Evolutionary conservation across 768 basidiomycete species (phyloP), one percentile per base, ranked within the genome.

Genomic region (Mycena indigotica): DNA sequence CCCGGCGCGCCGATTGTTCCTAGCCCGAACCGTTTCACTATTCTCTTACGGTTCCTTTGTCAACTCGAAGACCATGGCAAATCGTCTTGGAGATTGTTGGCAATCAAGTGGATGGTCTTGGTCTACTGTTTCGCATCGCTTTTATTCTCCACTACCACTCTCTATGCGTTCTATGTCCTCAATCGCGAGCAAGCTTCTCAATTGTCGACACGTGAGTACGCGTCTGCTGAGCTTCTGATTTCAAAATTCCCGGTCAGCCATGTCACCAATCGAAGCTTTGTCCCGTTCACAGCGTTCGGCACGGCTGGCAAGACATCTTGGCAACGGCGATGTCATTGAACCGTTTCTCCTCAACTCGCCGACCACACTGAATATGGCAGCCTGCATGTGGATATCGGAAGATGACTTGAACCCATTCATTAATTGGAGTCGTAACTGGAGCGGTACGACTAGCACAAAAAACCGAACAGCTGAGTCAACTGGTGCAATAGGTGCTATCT

Each of bases 311-410:
- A 28, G 60, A 62, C 4, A 68, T 66, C 16, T 65, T 21, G 21
- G 41, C 41, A 44, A n/a, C n/a, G n/a, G n/a, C n/a, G n/a, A 6
- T 23, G 41, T 8, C 6, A 28, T 80, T 39, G 72, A 78, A 21
- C 73, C 76, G 8, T 78, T 74, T 50, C 59, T 76, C 15, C 56
- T 77, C 68, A 61, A 60, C 66, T 64, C 5, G 45, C 57, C 29
- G 52, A 53, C 46, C 52, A 46, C 23, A 6, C 39, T 5, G 61
- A 64, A 40, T 58, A 54, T 28, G 53, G 45, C 15, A 55, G 84
- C 82, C 32, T 85, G 84, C 65, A 65, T 83, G 17, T 84, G 84
- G 84, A 67, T 72, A 15, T 60, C 69, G 13, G 64, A 68, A 23
- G 67, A 52, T 2, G 51, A 69, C 3, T 19, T 84, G 16, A 71